These are phyloP conservation scores for Margaritispora aquatica DNA, from an alignment of 495 filamentous ascomycete species.

Conservation along the genomic window DNA sequence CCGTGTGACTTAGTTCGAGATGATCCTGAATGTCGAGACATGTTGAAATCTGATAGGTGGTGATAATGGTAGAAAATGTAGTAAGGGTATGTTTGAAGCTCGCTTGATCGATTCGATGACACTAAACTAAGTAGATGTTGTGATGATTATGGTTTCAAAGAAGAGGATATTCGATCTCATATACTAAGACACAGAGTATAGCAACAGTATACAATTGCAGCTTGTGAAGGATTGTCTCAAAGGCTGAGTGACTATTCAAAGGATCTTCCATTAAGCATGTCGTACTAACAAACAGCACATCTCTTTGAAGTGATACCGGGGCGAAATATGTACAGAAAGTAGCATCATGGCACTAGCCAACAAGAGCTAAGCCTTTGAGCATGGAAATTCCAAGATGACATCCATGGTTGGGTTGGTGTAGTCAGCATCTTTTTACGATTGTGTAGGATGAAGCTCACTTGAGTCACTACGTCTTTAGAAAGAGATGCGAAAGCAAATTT, in stretches of 20 bases:
- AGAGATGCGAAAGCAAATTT: background rate
- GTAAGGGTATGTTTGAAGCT: background rate
- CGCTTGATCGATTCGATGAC: background rate
- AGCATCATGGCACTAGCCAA: background rate
- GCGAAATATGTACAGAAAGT: background rate
- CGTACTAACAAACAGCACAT: background rate
- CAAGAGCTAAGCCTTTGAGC: background rate
- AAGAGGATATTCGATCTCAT: background rate
- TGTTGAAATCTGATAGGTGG: background rate
- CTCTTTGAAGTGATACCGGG: background rate
- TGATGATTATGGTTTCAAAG: background rate
- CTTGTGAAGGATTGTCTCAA: background rate
- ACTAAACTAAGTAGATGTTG: background rate
- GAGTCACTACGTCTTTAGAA: background rate
- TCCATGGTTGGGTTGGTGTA: background rate
- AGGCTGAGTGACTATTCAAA: background rate
- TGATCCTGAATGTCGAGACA: constrained; percentile 20
- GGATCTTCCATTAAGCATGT: background rate
- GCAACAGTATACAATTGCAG: background rate
- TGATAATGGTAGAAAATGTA: background rate
- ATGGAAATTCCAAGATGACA: background rate
- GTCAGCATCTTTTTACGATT: background rate
- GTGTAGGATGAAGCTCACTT: background rate
- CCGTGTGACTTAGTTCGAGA: constrained; percentile 12
- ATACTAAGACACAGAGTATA: background rate